A percentile compares a stretch with the other conserved stretches of the same genome.
Evolutionary conservation across 1,284 basidiomycete species (phyloP).

Genomic region (Cutaneotrichosporon sp.): DNA sequence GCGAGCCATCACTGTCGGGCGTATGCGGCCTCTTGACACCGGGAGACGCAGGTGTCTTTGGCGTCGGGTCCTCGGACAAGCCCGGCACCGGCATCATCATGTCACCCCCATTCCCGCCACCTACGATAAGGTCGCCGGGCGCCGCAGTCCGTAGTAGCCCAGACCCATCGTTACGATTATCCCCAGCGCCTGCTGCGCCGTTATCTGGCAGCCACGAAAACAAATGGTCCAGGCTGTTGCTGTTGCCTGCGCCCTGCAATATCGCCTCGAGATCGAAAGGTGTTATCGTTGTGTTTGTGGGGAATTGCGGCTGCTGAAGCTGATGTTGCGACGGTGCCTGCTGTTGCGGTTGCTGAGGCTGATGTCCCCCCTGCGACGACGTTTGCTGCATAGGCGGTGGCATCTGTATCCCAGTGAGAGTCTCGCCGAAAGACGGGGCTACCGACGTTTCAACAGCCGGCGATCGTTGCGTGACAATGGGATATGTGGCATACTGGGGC

Average conservation of each 20-base stretch:
- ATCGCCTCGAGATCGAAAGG: conserved; percentile 43
- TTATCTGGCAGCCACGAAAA: conserved; percentile 43
- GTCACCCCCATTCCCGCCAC: neutral
- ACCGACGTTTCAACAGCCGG: conserved; percentile 5
- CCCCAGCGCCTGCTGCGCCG: neutral
- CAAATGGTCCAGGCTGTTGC: conserved; percentile 26
- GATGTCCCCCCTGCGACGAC: neutral
- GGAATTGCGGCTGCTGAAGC: neutral
- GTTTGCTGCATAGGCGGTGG: neutral
- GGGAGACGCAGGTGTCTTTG: conserved; percentile 10
- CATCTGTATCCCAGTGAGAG: conserved; percentile 1
- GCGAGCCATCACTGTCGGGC: conserved; percentile 18
- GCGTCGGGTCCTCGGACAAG: conserved; percentile 1
- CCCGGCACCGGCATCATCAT: conserved; percentile 7
- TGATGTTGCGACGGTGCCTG: neutral
- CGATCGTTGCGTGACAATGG: conserved; percentile 13
- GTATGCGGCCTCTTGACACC: conserved; percentile 20
- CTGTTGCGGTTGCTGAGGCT: neutral
- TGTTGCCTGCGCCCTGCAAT: conserved; percentile 18
- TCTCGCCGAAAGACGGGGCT: neutral
- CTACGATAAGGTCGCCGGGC: conserved; percentile 10
- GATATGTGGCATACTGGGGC: conserved; percentile 2
- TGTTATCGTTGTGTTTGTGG: conserved; percentile 20
- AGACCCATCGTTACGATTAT: neutral
- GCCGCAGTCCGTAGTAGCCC: conserved; percentile 6